Percentiles rank a stretch among this genome's conserved stretches.
phyloP scores from a whole-genome alignment of 352 stramenopile species.

The Pythium vanterpoolii region DNA sequence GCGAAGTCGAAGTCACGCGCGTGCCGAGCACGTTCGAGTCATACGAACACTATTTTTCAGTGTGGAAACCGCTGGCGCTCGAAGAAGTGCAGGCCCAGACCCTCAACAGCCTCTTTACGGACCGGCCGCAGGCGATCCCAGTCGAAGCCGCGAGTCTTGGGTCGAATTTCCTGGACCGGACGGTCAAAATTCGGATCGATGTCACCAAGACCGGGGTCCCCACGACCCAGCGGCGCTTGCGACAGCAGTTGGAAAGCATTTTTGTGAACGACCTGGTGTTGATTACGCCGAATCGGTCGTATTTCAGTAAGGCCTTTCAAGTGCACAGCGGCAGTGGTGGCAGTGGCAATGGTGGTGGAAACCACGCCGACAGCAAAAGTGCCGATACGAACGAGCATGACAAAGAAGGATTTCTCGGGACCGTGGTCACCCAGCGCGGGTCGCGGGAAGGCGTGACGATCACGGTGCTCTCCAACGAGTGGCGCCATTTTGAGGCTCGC shows the following conservation, averaged over 20 bases:
- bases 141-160: conserved; percentile 45
- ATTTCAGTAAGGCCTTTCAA: conserved; percentile 40
- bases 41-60: conserved; percentile 86
- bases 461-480: conserved; percentile 53
- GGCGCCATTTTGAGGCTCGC: conserved; percentile 40
- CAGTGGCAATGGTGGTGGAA: conserved; percentile 1
- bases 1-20: conserved; percentile 60
- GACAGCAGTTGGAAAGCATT: conserved; percentile 41
- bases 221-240: conserved; percentile 26
- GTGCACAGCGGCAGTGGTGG: conserved; percentile 3
- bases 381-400: background rate
- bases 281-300: conserved; percentile 49
- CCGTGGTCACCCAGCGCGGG: conserved; percentile 60
- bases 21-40: conserved; percentile 83
- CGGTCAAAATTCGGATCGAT: conserved; percentile 69
- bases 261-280: conserved; percentile 82
- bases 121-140: conserved; percentile 44
- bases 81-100: conserved; percentile 88
- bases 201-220: conserved; percentile 38
- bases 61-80: conserved; percentile 84
- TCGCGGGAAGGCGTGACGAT: conserved; percentile 78
- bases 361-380: background rate
- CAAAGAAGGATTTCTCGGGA: conserved; percentile 53
- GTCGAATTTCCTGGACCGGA: conserved; percentile 54
- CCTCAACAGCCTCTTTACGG: conserved; percentile 72